Evolutionary conservation across 106 monocot genomes (phyloP).

Genomic region (Chionographis japonica): DNA sequence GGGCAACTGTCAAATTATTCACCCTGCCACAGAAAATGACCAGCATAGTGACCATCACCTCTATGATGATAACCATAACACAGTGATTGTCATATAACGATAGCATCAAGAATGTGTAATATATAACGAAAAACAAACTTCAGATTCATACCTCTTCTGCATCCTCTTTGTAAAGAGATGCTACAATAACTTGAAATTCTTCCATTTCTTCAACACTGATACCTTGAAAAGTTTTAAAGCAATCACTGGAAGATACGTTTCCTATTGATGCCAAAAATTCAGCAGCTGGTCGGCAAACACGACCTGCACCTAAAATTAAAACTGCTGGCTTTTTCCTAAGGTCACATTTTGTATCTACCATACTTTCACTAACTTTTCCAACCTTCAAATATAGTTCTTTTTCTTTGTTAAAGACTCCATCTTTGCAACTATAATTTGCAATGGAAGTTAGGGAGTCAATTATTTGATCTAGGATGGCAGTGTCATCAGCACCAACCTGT

Average conservation of each 20-base stretch:
- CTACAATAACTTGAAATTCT: constrained; percentile 75
- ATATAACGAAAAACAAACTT: neutral
- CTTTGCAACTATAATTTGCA: constrained; percentile 32
- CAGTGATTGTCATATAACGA: too few species aligned
- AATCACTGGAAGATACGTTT: constrained; percentile 16
- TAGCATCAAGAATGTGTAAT: neutral
- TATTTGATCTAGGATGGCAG: constrained; percentile 55
- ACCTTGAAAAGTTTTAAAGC: constrained; percentile 11
- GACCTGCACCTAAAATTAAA: constrained; percentile 89
- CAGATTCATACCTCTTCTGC: constrained; percentile 73
- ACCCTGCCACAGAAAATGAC: too few species aligned
- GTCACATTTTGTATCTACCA: constrained; percentile 12
- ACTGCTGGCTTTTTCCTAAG: constrained; percentile 35
- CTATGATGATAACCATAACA: neutral
- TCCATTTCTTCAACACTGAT: constrained; percentile 20
- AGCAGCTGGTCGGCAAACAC: constrained; percentile 85
- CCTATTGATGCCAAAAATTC: constrained; percentile 62
- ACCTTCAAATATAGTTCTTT: constrained; percentile 47
- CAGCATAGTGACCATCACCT: neutral
- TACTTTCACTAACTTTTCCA: constrained; percentile 45
- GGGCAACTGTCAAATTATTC: too few species aligned
- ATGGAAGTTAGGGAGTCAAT: constrained; percentile 65
- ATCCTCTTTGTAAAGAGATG: constrained; percentile 83
- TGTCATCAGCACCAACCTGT: constrained; percentile 77
- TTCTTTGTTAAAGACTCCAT: constrained; percentile 26